Base-by-base conservation (phyloP, 148 eudicot genomes). In the Simmondsia chinensis region DNA sequence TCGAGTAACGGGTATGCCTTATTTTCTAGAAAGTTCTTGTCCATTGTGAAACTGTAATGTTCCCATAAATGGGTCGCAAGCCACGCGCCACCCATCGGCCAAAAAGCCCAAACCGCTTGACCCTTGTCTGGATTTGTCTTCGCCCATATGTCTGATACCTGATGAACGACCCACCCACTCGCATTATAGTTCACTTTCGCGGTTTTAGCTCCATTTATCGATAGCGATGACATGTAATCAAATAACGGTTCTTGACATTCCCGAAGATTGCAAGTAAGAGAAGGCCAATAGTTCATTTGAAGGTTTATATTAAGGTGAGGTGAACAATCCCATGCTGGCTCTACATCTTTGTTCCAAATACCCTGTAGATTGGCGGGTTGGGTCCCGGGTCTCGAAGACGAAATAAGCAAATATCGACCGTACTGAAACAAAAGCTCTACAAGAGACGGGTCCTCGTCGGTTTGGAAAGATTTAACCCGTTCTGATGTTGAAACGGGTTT, bases 51-150 rank as follows among this genome's bases (percentile, higher is more conserved):
- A 21, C 76, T 56, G 48, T 76, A 88, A 48, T 88, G 89, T 52
- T 80, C 94, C 96, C 96, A 88, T 22, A 83, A 60, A 71, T 88
- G 96, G n/a, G 96, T 88, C 33, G 80, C 70, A 56, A 83, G 73
- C 96, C 96, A 88, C 17, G 94, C 94, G 24, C 94, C 96, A 18
- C 96, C 96, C 96, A 88, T 83, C 0, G 80, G 96, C 96, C 96
- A 88, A 18, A 77, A 42, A 10, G 94, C 83, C 96, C 96, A 88
- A 12, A 80, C 77, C 16, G 96, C 74, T 24, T 59, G 19, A 37
- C 96, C 94, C 30, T 50, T 33, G 47, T 80, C 81, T 1, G 88
- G 81, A 24, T 83, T 74, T 24, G 94, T 77, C 77, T 80, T 88
- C n/a, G 83, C 94, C 96, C 96, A 88, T 47, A 83, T 48, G 54